Base-by-base conservation (phyloP, 2,329 filamentous ascomycete species). In the Aureobasidium lini region DNA sequence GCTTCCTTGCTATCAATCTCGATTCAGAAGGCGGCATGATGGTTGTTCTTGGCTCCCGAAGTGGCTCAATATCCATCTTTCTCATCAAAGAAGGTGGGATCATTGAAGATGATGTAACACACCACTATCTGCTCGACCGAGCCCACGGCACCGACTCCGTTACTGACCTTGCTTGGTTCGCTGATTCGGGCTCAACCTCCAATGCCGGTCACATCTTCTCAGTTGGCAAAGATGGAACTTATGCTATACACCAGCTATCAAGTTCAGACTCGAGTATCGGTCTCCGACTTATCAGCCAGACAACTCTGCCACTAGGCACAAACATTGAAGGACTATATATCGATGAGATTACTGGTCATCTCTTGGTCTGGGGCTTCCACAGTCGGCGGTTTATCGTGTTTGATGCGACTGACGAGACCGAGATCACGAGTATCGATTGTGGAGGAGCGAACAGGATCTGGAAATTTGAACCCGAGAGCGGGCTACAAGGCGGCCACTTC, bases 381-480 rank as follows among this genome's bases (percentile, higher is more conserved):
- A 85, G 88, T 69, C 90, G 85, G 62, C 78, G 84, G 48, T 95
- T 97, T 68, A 77, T 95, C 11, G 81, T 93, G 9, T 94, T 89
- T 83, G 89, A 96, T 69, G 85, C 89, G 68, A 85, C 83, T 0
- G 77, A 76, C 1, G 84, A 89, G 61, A 81, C 84, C 59, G 87
- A 93, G 66, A 72, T 93, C 15, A 82, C 87, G 58, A 80, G 78
- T 0, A 79, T 95, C 32, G 85, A 91, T 50, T 96, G 93, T 68
- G 93, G 92, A 59, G 93, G 93, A 36, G 86, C 85, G 0, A 90
- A 96, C 68, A 83, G 93, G 58, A 85, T 81, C 34, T 96, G 90
- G 79, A 81, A 83, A 2, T 89, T 81, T 63, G 68, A 71, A 18
- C 71, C 69, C 32, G 48, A 60, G 1, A 64, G 64, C 9, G 61